These are phyloP conservation scores for Aspergillus ibericus DNA, from an alignment of 2,329 filamentous ascomycete species.

Conservation along the genomic window DNA sequence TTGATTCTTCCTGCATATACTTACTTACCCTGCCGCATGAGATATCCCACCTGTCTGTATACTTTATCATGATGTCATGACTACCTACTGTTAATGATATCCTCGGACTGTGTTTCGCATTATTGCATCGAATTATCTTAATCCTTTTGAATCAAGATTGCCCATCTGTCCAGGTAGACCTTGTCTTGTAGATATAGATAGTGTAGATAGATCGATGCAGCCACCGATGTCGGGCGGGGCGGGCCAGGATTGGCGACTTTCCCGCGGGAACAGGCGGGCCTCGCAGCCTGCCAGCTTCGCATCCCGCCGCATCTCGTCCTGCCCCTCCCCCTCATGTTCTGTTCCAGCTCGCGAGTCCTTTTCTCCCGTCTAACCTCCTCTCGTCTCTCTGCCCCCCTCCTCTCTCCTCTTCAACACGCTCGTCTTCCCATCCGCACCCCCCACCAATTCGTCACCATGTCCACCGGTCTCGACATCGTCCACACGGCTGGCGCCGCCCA, in stretches of 20 bases:
- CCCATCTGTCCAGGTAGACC: too few relatives aligned
- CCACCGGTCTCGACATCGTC: constrained; percentile 41
- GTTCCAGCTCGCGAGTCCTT: constrained; percentile 24
- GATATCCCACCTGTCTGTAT: not conserved
- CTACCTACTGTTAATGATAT: not conserved
- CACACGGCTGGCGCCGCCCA: constrained; percentile 47
- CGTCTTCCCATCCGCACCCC: constrained; percentile 9
- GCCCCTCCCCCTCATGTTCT: constrained; percentile 25
- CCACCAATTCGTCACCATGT: constrained; percentile 33
- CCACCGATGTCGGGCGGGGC: constrained; percentile 39
- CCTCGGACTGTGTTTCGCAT: not conserved
- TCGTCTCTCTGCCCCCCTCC: constrained; percentile 14
- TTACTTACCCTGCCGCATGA: not conserved
- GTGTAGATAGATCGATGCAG: too few relatives aligned
- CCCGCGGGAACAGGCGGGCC: constrained; percentile 15
- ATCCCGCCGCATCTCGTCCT: constrained; percentile 5
- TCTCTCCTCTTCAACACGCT: not conserved
- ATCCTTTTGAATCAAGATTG: too few relatives aligned
- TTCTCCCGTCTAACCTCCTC: constrained; percentile 14
- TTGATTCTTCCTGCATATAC: not conserved
- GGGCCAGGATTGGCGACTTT: constrained; percentile 7
- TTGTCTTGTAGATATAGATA: not conserved
- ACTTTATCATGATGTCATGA: not conserved
- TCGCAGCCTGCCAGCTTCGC: not conserved
- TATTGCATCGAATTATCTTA: not conserved